These are phyloP conservation scores for Gamarada debralockiae DNA, from an alignment of 495 filamentous ascomycete genomes.

Conservation along the genomic window DNA sequence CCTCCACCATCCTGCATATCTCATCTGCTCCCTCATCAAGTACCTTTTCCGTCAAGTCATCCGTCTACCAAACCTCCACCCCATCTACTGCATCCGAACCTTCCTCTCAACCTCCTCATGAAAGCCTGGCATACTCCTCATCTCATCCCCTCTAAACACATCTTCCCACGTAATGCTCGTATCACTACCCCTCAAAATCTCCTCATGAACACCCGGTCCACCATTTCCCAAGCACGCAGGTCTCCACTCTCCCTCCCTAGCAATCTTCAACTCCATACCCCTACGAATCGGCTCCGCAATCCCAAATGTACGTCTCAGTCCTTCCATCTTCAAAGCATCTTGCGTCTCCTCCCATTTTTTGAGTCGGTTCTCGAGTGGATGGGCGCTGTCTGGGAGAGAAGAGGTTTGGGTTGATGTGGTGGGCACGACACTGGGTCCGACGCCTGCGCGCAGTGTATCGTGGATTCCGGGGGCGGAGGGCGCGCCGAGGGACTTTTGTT, in stretches of 20 bases:
- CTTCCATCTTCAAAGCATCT: conserved; percentile 81
- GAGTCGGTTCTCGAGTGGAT: conserved; percentile 90
- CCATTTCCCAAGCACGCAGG: conserved; percentile 41
- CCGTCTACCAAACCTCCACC: not conserved
- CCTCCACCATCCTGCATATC: too few relatives aligned
- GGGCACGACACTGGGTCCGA: conserved; percentile 50
- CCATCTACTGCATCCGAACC: conserved; percentile 61
- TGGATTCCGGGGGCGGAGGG: conserved; percentile 88
- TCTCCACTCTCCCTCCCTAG: conserved; percentile 50
- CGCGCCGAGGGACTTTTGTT: conserved; percentile 55
- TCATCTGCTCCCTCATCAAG: too few relatives aligned
- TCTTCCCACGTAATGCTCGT: conserved; percentile 82
- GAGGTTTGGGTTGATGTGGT: conserved; percentile 33
- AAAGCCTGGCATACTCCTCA: conserved; percentile 62
- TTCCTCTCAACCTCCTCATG: conserved; percentile 94
- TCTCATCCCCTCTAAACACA: conserved; percentile 74
- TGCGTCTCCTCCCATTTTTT: conserved; percentile 80
- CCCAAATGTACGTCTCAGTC: conserved; percentile 78
- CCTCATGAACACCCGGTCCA: conserved; percentile 58
- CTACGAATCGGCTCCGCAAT: conserved; percentile 90
- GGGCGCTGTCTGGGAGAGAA: conserved; percentile 52
- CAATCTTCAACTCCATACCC: conserved; percentile 93
- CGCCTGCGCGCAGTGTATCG: conserved; percentile 83
- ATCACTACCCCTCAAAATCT: conserved; percentile 80
- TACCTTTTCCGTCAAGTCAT: too few relatives aligned